phyloP scores from a whole-genome alignment of 768 basidiomycete genomes.

The Amyloporia xantha region DNA sequence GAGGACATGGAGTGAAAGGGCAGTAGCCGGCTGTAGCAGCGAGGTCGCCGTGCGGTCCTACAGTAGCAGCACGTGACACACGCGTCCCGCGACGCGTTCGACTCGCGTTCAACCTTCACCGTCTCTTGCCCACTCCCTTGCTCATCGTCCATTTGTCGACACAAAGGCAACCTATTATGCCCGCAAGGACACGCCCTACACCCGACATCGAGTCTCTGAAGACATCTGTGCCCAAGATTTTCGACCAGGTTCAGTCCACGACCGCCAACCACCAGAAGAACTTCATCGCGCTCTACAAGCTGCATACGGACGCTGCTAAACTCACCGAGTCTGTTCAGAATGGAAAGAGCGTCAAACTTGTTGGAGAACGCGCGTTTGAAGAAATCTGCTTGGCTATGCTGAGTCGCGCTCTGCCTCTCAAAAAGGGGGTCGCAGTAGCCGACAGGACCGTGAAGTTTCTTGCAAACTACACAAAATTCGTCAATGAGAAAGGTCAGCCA shows the following conservation, averaged over 20 bases:
- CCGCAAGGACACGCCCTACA: constrained; percentile 15
- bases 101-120: not conserved
- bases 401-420: constrained; percentile 55
- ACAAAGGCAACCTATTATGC: constrained; percentile 25
- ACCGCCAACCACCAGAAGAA: constrained; percentile 88
- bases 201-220: constrained; percentile 24
- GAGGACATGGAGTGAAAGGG: constrained; percentile 3
- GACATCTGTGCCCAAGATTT: constrained; percentile 51
- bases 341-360: constrained; percentile 45
- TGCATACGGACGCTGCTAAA: constrained; percentile 60
- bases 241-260: constrained; percentile 72
- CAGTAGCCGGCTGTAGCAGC: not conserved
- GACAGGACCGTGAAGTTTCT: constrained; percentile 81
- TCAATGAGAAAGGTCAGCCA: constrained; percentile 64
- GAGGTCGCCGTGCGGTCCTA: not conserved
- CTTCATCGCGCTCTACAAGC: constrained; percentile 71
- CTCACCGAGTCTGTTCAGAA: constrained; percentile 43
- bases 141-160: constrained; percentile 1
- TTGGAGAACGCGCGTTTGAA: constrained; percentile 76
- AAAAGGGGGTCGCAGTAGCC: constrained; percentile 73
- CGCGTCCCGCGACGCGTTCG: constrained; percentile 9
- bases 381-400: constrained; percentile 56
- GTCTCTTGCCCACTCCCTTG: not conserved
- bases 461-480: constrained; percentile 66
- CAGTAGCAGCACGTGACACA: constrained; percentile 6